phyloP scores from a whole-genome alignment of 2,329 filamentous ascomycete genomes.

The Aspergillus neotritici region DNA sequence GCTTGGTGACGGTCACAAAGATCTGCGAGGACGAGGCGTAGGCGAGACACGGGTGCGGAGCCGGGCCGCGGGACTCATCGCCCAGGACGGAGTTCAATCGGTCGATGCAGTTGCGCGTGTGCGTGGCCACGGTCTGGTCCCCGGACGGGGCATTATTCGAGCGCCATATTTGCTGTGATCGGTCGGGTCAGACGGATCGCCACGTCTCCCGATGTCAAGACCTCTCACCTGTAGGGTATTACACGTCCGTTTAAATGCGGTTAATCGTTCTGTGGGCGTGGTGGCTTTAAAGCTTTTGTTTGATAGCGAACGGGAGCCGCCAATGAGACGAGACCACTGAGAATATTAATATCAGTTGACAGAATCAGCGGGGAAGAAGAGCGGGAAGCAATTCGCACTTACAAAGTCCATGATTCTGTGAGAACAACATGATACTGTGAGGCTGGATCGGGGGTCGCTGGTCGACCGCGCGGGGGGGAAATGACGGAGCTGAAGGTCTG shows the following conservation, averaged over 20 bases:
- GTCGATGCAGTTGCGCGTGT: constrained; percentile 50
- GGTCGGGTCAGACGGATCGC: neutral
- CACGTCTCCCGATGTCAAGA: neutral
- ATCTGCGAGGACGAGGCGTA: constrained; percentile 83
- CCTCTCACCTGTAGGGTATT: constrained; percentile 51
- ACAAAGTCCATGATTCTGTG: constrained; percentile 42
- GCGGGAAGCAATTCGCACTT: constrained; percentile 18
- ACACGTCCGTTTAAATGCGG: constrained; percentile 57
- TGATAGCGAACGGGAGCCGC: constrained; percentile 46
- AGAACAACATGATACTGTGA: constrained; percentile 28
- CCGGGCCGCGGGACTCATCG: constrained; percentile 81
- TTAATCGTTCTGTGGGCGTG: constrained; percentile 55
- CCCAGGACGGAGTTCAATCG: constrained; percentile 63
- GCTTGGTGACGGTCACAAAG: constrained; percentile 82
- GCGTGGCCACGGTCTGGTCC: constrained; percentile 47
- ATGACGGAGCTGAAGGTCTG: constrained; percentile 1
- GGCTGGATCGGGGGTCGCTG: constrained; percentile 9
- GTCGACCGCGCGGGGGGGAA: constrained; percentile 9
- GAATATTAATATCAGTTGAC: constrained; percentile 7
- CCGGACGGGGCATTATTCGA: constrained; percentile 47
- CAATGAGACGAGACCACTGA: constrained; percentile 58
- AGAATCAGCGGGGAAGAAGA: neutral
- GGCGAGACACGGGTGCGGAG: constrained; percentile 85
- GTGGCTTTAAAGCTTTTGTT: constrained; percentile 47
- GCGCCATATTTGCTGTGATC: constrained; percentile 54